These are phyloP conservation scores for Debaryomyces sp. DNA, from an alignment of 1,139 yeast genomes.

Conservation along the genomic window DNA sequence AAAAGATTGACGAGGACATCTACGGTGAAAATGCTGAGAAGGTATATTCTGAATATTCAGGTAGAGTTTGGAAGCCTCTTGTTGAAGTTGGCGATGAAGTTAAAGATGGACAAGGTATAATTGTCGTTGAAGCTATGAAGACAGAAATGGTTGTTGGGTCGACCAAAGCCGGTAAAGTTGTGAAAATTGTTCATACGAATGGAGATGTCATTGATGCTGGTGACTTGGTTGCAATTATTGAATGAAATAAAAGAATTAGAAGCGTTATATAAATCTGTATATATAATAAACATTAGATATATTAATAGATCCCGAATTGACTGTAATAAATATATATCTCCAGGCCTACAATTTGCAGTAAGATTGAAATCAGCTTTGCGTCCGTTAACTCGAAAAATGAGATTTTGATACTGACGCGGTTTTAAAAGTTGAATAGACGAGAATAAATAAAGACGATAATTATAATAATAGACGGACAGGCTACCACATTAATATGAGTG, in stretches of 20 bases:
- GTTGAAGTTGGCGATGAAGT: conserved; percentile 82
- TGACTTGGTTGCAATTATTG: conserved; percentile 82
- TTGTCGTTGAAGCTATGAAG: conserved; percentile 97
- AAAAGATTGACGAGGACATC: conserved; percentile 46
- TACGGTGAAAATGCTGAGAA: conserved; percentile 77
- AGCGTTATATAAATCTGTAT: background rate
- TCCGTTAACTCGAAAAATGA: background rate
- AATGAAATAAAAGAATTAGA: conserved; percentile 18
- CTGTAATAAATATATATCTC: background rate
- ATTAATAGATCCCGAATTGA: background rate
- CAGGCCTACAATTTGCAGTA: background rate
- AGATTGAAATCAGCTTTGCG: background rate
- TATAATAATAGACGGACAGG: background rate
- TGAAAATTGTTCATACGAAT: conserved; percentile 74
- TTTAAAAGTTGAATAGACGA: background rate
- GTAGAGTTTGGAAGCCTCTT: conserved; percentile 94
- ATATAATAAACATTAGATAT: background rate
- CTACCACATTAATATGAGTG: conserved; percentile 1
- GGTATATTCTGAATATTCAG: conserved; percentile 92
- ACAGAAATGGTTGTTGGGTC: conserved; percentile 92
- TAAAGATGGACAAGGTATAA: conserved; percentile 72
- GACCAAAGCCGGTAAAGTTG: conserved; percentile 72
- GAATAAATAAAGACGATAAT: background rate
- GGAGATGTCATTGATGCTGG: conserved; percentile 98
- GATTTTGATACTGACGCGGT: conserved; percentile 1